Evolutionary conservation across 495 filamentous ascomycete genomes (phyloP), one percentile per base, ranked within the genome.

Genomic region (Terfezia boudieri): DNA sequence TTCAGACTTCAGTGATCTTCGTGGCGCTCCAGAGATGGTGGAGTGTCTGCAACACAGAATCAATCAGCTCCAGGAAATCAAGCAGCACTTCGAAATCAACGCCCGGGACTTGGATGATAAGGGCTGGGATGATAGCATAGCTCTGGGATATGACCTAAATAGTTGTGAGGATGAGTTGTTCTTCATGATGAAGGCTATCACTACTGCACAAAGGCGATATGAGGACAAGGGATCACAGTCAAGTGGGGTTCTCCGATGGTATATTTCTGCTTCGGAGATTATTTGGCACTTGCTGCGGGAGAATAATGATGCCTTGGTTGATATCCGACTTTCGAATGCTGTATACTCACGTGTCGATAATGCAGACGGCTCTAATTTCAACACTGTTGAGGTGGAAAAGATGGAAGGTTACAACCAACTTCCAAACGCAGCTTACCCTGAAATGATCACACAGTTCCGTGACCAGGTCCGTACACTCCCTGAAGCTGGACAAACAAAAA

Each of bases 141-240:
- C 77, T 8, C 75, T 99, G 23, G 90, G 96, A 61, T 80, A 83
- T 46, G 90, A 99, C 62, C 71, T 99, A 53, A 75, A 83, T 16
- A 77, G 75, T 51, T 95, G 83, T 63, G 92, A 96, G 63, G 92
- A 99, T 62, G 92, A 99, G 68, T 69, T 99, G 37, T 99, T 99
- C 71, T 99, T 99, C 71, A 82, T 96, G 75, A 95, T 96, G 92
- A 95, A 99, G 61, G 90, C 90, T 20, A 96, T 99, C 67, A 99
- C 89, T 0, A 89, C 88, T 3, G 87, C 87, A 9, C 90, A 99
- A 64, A 71, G 87, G 55, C 89, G 86, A 62, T 77, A 78, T 49
- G 84, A 92, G 54, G 86, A 84, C 50, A 68, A 77, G 53, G 61
- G 68, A 57, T 76, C 74, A 2, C 76, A 83, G 58, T 79, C 79